Base-by-base conservation (phyloP, 768 basidiomycete species). In the Tubosaeta brunneosetosa region DNA sequence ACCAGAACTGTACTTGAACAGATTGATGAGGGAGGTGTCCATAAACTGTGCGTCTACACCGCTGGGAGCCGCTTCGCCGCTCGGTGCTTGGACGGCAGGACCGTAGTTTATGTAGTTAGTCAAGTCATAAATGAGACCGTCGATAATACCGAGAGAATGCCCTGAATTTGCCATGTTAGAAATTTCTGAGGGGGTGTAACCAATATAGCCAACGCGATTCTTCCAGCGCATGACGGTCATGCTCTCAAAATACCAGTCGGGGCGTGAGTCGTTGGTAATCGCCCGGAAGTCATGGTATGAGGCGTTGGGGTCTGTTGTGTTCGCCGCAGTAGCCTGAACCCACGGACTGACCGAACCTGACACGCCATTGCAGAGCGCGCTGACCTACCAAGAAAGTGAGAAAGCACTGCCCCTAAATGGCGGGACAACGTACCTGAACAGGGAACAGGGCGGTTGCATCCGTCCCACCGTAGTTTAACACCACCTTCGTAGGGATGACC, bases 271-370 rank as follows among this genome's bases (percentile, higher is more conserved):
- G 53, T 85, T 88, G 33, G 85, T 87, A 65, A 77, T 85, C 0
- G 85, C 86, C 16, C 95, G 88, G 82, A 99, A 99, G 66, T 99
- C 95, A 67, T 98, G 97, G 67, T 98, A 99, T 61, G 83, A 76
- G 1, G 87, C 76, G 61, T 94, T 88, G 16, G 72, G 63, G 56
- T 90, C 86, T 19, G 86, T 82, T 64, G 80, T 79, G 73, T 98
- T 99, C 58, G 75, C 75, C 6, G 88, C 80, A 61, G 84, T 81
- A 56, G 95, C 76, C 2, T 79, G 77, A 19, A 99, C 83, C 68
- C 86, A 99, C 0, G 89, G 91, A 52, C 83, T 91, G 61, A 99
- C 83, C 0, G 76, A 74, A 25, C 93, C 94, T 19, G 75, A 77
- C 36, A 90, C 73, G 36, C 94, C 97, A 50, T 91, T 88, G 68